Evolutionary conservation across 2,329 filamentous ascomycete species (phyloP), one percentile per base, ranked within the genome.

Genomic region (Arthrinium puccinioides): DNA sequence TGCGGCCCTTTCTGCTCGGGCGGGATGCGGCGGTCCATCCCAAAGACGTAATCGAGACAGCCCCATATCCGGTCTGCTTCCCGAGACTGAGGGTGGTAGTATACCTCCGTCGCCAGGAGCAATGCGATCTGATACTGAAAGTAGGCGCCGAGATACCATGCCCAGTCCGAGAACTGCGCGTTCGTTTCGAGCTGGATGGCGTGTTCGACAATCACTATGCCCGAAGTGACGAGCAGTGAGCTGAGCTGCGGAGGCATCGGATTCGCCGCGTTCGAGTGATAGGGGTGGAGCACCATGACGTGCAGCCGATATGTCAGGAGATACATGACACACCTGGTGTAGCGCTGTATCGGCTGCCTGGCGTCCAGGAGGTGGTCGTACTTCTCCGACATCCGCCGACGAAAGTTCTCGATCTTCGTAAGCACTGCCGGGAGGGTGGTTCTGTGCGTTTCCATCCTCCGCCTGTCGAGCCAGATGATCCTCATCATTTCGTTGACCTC

Each of bases 401-500:
- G 71, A 56, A 87, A 87, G 27, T 73, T 72, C 54, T 87, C 81
- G 32, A 86, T 75, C 52, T 82, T 84, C 37, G 70, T 67, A 16
- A 89, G 66, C 21, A 84, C 69, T 3, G 74, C 69, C 0, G 79
- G 82, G 33, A 87, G 61, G 13, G 70, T 75, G 25, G 73, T 74
- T 52, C 73, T 74, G 48, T 73, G 72, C 34, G 64, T 67, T 48
- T 85, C 79, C 10, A 87, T 62, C 37, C 75, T 72, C 18, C 78
- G 69, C 29, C 83, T 69, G 52, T 87, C 82, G n/a, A 72, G 62
- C 79, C 81, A 86, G 34, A 86, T 67, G 38, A 72, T 67, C 11
- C 83, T 75, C 58, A 80, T 78, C 70, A 87, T 82, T 56, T 87
- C 82, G 50, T 78, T 79, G 53, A 78, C 75, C 54, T 87, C 82